Evolutionary conservation across 768 basidiomycete genomes (phyloP), one percentile per base, ranked within the genome.

Genomic region (Fomitopsis pulvina): DNA sequence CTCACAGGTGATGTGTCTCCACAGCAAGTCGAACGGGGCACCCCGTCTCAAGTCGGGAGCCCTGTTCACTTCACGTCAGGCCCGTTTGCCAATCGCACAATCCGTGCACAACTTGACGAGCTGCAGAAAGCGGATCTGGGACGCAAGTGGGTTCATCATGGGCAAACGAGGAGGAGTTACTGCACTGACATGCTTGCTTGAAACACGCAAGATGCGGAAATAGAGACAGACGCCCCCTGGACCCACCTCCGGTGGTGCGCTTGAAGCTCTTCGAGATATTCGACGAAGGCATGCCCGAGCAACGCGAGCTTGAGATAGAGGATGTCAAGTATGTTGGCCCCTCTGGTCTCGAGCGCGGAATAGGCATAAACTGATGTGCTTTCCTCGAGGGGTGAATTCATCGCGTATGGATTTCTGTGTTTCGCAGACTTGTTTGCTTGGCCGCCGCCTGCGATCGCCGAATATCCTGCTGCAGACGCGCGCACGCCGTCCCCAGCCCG

Each of bases 381-480:
- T n/a, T n/a, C n/a, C n/a, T n/a, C n/a, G n/a, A n/a, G n/a, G n/a
- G n/a, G 5, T 42, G 16, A 22, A 12, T 27, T 18, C 12, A 14
- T 16, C 14, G 24, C 47, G 9, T 51, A 78, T 24, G 87, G 88
- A 2, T 71, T 88, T 12, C 62, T 90, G 12, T 89, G 88, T 64
- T 85, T 81, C 2, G 85, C 86, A 29, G 88, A 90, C 65, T 70
- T 91, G 16, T 87, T 86, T 54, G 82, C 81, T 4, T 76, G 85
- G 1, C 59, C 61, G 12, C n/a, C n/a, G n/a, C n/a, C n/a, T n/a
- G n/a, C n/a, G n/a, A n/a, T n/a, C n/a, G n/a, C n/a, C n/a, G n/a
- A n/a, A n/a, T n/a, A n/a, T n/a, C n/a, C n/a, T n/a, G n/a, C n/a
- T n/a, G n/a, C n/a, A n/a, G n/a, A n/a, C n/a, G n/a, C n/a, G n/a